Evolutionary conservation across 768 basidiomycete genomes (phyloP), one percentile per base, ranked within the genome.

Genomic region (Termitomyces sp.): DNA sequence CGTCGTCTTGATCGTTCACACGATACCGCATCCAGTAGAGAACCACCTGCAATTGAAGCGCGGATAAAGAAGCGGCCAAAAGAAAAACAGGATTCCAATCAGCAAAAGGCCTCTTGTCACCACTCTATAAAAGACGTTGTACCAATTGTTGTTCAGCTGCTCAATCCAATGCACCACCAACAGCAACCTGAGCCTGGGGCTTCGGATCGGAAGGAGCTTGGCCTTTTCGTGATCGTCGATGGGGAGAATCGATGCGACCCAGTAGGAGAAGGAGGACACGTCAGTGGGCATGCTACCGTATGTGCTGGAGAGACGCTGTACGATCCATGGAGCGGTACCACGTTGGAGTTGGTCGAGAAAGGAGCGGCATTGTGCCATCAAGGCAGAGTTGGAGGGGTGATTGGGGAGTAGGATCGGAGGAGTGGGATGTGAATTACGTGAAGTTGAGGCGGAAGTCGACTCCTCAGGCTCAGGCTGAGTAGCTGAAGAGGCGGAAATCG

Each of bases 111-210:
- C 58, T 66, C 58, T 66, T 51, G 53, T 53, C 42, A 61, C 51
- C 51, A 66, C 51, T 54, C 54, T 58, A 46, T 45, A 37, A 46
- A 62, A 55, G 26, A 64, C 61, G 54, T 69, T 71, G 67, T 73
- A 80, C 79, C 78, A 81, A 61, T 79, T 77, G 65, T 70, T 75
- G 63, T 76, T 77, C 43, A 79, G 67, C 65, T 77, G 74, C 72
- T 97, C 93, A 64, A 98, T 95, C 96, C 96, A 98, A 64, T 93
- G 89, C 26, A 90, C 90, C 55, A 97, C 87, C 62, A 98, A 77
- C 54, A 88, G 76, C 52, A 98, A 72, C 32, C 96, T 78, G 58
- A 97, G 74, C 26, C 88, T 79, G 0, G 90, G 78, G 51, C 83
- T 89, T 56, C 84, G 81, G 50, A 95, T 85, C 0, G 92, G 90